These are phyloP conservation scores for Rhizophagus clarus DNA, from an alignment of 192 early-diverging fungal genomes.

Conservation along the genomic window DNA sequence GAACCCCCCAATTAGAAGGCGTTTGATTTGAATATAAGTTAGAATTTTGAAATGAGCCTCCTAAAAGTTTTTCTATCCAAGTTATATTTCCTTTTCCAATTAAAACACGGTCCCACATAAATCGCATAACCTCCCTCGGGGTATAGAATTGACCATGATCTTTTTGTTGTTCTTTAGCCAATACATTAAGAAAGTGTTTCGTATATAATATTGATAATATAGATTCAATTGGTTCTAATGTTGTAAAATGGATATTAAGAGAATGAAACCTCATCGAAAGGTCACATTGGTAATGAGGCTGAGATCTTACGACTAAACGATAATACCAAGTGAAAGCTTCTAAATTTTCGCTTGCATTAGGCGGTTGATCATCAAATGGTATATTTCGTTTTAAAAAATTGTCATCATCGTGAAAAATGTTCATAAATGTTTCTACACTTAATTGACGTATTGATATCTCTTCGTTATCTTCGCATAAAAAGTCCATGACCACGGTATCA, in stretches of 20 bases:
- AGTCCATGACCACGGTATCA: conserved; percentile 24
- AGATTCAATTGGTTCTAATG: conserved; percentile 16
- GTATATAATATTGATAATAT: conserved; percentile 48
- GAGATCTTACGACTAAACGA: neutral
- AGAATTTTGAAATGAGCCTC: neutral
- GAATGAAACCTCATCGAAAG: neutral
- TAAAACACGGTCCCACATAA: conserved; percentile 57
- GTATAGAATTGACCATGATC: conserved; percentile 66
- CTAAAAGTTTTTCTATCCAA: conserved; percentile 22
- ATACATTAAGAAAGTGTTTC: conserved; percentile 47
- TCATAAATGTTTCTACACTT: conserved; percentile 23
- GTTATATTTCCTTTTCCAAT: conserved; percentile 21
- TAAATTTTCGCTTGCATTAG: neutral
- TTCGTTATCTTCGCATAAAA: conserved; percentile 9
- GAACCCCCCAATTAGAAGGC: conserved; percentile 1
- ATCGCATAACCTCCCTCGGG: conserved; percentile 51
- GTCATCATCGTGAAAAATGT: conserved; percentile 29
- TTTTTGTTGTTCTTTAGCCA: conserved; percentile 60
- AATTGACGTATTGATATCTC: neutral
- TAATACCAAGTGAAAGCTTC: conserved; percentile 30
- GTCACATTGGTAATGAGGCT: neutral
- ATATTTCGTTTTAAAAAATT: conserved; percentile 4
- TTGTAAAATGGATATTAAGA: conserved; percentile 8
- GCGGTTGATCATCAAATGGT: neutral
- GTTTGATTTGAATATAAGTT: neutral